Percentiles rank a stretch among this genome's conserved stretches.
phyloP scores from a whole-genome alignment of 2,329 filamentous ascomycete species.

The Didymella arachidicola region DNA sequence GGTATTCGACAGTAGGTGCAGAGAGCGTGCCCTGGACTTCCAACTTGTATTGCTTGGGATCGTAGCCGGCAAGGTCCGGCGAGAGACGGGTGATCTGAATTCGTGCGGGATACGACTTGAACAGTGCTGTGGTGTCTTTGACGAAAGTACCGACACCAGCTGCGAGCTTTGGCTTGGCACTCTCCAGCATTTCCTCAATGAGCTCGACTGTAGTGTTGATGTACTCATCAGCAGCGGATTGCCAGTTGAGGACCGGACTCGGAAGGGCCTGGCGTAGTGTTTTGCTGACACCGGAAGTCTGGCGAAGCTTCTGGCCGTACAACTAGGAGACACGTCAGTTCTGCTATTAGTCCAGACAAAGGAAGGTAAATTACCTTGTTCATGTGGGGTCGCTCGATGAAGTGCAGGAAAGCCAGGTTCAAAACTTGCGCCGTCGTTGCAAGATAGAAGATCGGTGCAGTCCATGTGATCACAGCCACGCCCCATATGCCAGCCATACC shows the following conservation, averaged over 20 bases:
- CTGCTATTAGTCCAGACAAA: not conserved
- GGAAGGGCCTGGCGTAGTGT: constrained; percentile 88
- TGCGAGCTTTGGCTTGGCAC: constrained; percentile 83
- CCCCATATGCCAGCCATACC: constrained; percentile 97
- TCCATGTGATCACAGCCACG: constrained; percentile 91
- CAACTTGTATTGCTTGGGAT: constrained; percentile 82
- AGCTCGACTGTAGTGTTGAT: constrained; percentile 86
- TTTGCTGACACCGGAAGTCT: constrained; percentile 89
- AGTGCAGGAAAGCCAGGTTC: constrained; percentile 86
- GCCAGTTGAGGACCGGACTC: constrained; percentile 80
- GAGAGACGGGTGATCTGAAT: constrained; percentile 82
- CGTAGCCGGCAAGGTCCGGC: constrained; percentile 79
- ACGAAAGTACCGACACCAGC: constrained; percentile 87
- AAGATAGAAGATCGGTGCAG: constrained; percentile 82
- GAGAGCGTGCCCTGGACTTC: constrained; percentile 71
- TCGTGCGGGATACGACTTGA: constrained; percentile 87
- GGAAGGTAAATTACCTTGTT: constrained; percentile 56
- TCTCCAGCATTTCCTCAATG: constrained; percentile 88
- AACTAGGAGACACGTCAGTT: constrained; percentile 53
- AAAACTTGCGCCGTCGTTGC: constrained; percentile 86
- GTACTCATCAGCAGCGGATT: constrained; percentile 85
- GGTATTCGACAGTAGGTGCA: constrained; percentile 59
- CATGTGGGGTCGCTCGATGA: constrained; percentile 97
- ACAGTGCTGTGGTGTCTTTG: constrained; percentile 83
- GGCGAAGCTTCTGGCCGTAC: constrained; percentile 82